Percentiles rank a stretch among this genome's conserved stretches.
These are phyloP conservation scores for Akanthomyces uredinophilus DNA, from an alignment of 2,329 filamentous ascomycete genomes.

Conservation along the genomic window DNA sequence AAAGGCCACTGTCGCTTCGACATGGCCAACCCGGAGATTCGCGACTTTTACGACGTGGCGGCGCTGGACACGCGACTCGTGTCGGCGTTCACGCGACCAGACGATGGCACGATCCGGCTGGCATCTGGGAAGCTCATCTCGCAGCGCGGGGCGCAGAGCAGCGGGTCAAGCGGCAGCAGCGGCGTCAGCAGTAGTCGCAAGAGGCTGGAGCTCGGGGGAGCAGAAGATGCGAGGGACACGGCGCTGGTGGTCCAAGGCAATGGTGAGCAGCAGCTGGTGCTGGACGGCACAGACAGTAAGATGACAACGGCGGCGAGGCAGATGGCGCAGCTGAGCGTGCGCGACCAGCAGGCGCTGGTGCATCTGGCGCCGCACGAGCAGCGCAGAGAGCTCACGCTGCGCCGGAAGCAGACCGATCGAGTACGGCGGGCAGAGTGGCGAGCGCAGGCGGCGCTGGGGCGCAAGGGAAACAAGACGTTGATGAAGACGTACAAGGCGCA, in stretches of 20 bases:
- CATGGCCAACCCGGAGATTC: constrained; percentile 23
- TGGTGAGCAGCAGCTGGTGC: neutral
- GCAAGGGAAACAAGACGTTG: constrained; percentile 13
- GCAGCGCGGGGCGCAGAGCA: constrained; percentile 6
- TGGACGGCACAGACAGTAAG: neutral
- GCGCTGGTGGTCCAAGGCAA: neutral
- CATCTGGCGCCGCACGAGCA: constrained; percentile 12
- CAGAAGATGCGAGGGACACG: neutral
- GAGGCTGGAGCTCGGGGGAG: neutral
- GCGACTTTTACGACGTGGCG: constrained; percentile 32
- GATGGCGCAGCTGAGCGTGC: constrained; percentile 10
- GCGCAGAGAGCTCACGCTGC: neutral
- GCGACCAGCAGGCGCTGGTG: constrained; percentile 10
- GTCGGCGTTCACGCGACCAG: neutral
- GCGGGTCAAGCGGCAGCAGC: neutral
- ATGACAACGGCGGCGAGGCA: neutral
- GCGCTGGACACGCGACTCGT: constrained; percentile 4
- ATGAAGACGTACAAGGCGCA: constrained; percentile 4
- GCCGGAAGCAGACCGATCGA: constrained; percentile 1
- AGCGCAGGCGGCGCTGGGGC: neutral
- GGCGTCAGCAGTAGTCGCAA: neutral
- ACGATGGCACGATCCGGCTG: constrained; percentile 1
- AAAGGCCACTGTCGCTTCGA: constrained; percentile 42
- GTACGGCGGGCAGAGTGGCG: constrained; percentile 4
- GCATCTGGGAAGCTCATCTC: constrained; percentile 10